Evolutionary conservation across 2,329 filamentous ascomycete species (phyloP).

Genomic region (Colletotrichum musae): DNA sequence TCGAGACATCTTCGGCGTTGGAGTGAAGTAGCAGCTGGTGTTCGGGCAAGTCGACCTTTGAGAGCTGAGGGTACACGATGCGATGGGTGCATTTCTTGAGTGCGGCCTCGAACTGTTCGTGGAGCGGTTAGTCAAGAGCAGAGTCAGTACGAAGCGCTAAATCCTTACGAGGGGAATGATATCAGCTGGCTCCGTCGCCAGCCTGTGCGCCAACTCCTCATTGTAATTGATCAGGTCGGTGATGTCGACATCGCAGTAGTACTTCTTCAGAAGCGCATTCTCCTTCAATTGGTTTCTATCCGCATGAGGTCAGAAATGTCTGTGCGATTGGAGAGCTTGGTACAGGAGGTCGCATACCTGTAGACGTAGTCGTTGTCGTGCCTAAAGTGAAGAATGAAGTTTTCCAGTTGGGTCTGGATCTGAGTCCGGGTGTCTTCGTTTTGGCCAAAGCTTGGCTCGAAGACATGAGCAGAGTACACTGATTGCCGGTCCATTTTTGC

Average conservation of each 20-base stretch:
- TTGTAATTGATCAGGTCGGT: constrained; percentile 96
- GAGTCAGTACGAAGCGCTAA: background rate
- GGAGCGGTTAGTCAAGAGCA: constrained; percentile 18
- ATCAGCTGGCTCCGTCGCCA: constrained; percentile 91
- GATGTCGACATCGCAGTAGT: constrained; percentile 96
- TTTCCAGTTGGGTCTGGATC: constrained; percentile 84
- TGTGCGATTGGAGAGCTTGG: background rate
- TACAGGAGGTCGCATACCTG: constrained; percentile 68
- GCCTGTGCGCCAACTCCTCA: constrained; percentile 91
- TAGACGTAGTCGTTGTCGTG: constrained; percentile 97
- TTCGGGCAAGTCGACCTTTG: constrained; percentile 80
- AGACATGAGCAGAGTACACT: constrained; percentile 87
- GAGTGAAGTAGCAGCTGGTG: constrained; percentile 97
- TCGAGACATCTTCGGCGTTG: constrained; percentile 89
- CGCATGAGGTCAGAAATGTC: constrained; percentile 32
- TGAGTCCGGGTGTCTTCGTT: constrained; percentile 79
- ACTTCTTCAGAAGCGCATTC: constrained; percentile 94
- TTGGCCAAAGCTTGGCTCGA: constrained; percentile 76
- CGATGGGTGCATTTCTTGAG: constrained; percentile 92
- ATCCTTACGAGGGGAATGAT: constrained; percentile 86
- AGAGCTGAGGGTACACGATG: constrained; percentile 87
- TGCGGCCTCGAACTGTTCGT: constrained; percentile 86
- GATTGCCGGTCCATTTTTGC: constrained; percentile 86
- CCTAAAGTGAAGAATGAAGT: constrained; percentile 94
- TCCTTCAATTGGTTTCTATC: constrained; percentile 92